Percentiles rank a stretch among this genome's conserved stretches.
Conservation (phyloP, 345 rosid genomes). For the Eucalyptus marginata region DNA sequence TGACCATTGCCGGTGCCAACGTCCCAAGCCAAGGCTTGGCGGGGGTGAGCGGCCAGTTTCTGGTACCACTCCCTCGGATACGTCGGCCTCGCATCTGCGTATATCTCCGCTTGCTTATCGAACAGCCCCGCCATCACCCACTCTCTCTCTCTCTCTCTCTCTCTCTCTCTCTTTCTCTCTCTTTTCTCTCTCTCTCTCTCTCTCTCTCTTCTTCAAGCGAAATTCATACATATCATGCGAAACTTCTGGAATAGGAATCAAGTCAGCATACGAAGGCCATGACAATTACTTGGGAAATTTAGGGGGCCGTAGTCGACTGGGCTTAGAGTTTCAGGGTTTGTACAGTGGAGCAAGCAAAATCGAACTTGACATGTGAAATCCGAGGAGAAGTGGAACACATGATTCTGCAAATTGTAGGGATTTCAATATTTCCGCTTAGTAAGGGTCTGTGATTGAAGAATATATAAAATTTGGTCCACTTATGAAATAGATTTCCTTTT, state of each 20-base stretch:
- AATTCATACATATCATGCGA: no score
- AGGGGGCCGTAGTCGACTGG: background rate
- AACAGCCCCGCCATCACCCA: constrained; percentile 30
- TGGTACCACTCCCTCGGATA: constrained; percentile 51
- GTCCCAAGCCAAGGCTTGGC: constrained; percentile 46
- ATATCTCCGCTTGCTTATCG: constrained; percentile 33
- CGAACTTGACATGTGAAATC: background rate
- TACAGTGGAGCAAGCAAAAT: background rate
- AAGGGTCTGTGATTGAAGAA: background rate
- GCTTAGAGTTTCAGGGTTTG: background rate
- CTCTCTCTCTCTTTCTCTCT: background rate
- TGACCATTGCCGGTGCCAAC: constrained; percentile 68
- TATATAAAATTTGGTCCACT: background rate
- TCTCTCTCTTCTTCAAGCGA: background rate
- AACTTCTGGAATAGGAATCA: no score
- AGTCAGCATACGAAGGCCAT: no score
- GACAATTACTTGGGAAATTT: background rate
- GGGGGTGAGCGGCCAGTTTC: constrained; percentile 31
- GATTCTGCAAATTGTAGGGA: background rate
- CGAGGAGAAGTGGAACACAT: background rate
- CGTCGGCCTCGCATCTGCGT: constrained; percentile 38
- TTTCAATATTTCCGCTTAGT: background rate
- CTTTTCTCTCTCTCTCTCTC: background rate
- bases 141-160: background rate
- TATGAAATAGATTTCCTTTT: background rate